Base-by-base conservation (phyloP, 179 eudicot genomes). In the Vitellaria paradoxa region DNA sequence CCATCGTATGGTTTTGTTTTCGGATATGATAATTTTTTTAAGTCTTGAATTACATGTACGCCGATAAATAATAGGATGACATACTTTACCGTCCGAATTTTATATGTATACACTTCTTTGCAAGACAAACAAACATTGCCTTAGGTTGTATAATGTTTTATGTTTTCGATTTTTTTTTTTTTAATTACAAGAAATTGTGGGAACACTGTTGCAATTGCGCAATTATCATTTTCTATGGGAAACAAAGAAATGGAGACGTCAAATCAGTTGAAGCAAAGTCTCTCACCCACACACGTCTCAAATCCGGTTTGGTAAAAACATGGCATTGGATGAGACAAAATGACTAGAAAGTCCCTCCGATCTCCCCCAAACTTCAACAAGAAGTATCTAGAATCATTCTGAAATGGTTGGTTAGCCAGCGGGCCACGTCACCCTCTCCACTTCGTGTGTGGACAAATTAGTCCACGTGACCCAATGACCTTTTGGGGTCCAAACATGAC, bases 401-500 rank as follows among this genome's bases (percentile, higher is more conserved):
- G 26, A 13, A 7, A 6, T 0, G 74, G 74, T 40, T 60, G 23
- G 61, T 50, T 14, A 70, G 6, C 45, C 74, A 47, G 20, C 37
- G 4, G 42, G 59, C 75, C 82, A 76, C 82, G 80, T 70, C 79
- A 9, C 6, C 77, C 59, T n/a, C 57, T 6, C 21, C 50, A 5
- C 55, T 76, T 56, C 40, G 18, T 76, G 72, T 81, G 83, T 74
- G 71, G 77, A 26, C 30, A 76, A 60, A 2, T 47, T 0, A 55
- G 47, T 26, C 84, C 80, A 83, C 82, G 86, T 84, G 83, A 82
- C 81, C 75, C 79, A 81, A 13, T 37, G 37, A n/a, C 72, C 68
- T 76, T 80, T 65, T 40, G 24, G 67, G 67, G 20, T 73, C 67
- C 52, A 42, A 21, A 10, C 9, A 7, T 14, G 20, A 70, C 72